Percentiles rank a stretch among this genome's conserved stretches.
Evolutionary conservation across 805 yeast species (phyloP).

Genomic region (Starmera caribaea): DNA sequence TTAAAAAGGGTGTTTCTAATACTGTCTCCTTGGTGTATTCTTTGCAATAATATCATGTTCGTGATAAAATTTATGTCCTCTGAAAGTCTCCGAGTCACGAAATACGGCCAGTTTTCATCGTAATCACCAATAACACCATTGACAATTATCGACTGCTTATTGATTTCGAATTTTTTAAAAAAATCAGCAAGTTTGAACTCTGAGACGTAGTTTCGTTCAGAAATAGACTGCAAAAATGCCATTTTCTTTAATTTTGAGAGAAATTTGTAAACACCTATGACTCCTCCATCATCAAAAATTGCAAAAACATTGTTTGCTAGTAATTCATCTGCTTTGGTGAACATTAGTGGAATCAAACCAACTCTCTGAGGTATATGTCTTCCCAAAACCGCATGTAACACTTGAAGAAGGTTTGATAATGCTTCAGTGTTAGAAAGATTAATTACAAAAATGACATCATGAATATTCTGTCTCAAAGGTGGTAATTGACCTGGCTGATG

Average conservation of each 20-base stretch:
- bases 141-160: constrained; percentile 44
- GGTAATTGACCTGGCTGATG: constrained; percentile 57
- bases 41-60: constrained; percentile 16
- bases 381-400: constrained; percentile 38
- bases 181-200: constrained; percentile 12
- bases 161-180: constrained; percentile 28
- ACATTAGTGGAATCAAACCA: constrained; percentile 64
- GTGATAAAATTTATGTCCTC: constrained; percentile 35
- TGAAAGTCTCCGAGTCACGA: constrained; percentile 40
- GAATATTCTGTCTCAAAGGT: constrained; percentile 60
- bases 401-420: constrained; percentile 37
- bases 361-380: constrained; percentile 67
- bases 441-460: constrained; percentile 61
- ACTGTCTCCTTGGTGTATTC: constrained; percentile 15
- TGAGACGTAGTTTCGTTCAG: too few species aligned
- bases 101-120: constrained; percentile 43
- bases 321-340: constrained; percentile 10
- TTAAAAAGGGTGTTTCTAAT: constrained; percentile 32
- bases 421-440: constrained; percentile 47
- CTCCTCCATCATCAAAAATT: constrained; percentile 7
- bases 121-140: constrained; percentile 64
- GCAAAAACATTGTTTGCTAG: constrained; percentile 12
- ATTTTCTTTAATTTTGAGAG: too few species aligned
- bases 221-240: too few species aligned
- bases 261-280: constrained; percentile 2